Base-by-base conservation (phyloP, 305 asterid species). In the Fraxinus xanthoxyloides region DNA sequence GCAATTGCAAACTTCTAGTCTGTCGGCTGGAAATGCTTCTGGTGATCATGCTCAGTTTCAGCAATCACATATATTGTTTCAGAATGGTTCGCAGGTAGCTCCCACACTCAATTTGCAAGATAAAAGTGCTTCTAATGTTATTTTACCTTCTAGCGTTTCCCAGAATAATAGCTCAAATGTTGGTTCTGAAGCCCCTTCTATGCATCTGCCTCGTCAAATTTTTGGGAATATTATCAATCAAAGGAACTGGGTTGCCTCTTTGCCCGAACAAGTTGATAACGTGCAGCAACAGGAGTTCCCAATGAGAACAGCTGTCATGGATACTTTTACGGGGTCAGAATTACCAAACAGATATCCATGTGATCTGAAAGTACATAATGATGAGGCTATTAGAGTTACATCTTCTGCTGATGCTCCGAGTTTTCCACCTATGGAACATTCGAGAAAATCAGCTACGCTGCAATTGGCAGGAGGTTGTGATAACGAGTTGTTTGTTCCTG, bases 151-250 rank as follows among this genome's bases (percentile, higher is more conserved):
- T 8, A 77, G 86, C 80, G 87, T 81, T 88, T 54, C 94, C 78
- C 87, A 83, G 83, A 91, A 87, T 83, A 67, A 65, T 48, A 75
- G 83, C 83, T 86, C 85, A 70, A 85, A 48, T 79, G 89, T 85
- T 84, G 82, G 84, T 79, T 84, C 88, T 32, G 90, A 84, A 65
- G 63, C 86, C 72, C 84, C 90, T 79, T 28, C 87, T 12, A 24
- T 87, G 75, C 88, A 74, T 82, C 84, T 88, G 84, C 95, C 92
- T 5, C 92, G 86, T 85, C 91, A 81, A 78, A 36, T 85, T 67
- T 83, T 83, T 81, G 88, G 85, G 28, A 83, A 82, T 61, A 48
- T 76, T 72, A 77, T 74, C 32, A 82, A 51, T 34, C 89, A 85
- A 38, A 85, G 67, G 54, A 84, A 82, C 81, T 87, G 85, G 92